These are phyloP conservation scores for Aegilops sharonensis DNA, from an alignment of 176 grass and related monocot genomes.

Conservation along the genomic window DNA sequence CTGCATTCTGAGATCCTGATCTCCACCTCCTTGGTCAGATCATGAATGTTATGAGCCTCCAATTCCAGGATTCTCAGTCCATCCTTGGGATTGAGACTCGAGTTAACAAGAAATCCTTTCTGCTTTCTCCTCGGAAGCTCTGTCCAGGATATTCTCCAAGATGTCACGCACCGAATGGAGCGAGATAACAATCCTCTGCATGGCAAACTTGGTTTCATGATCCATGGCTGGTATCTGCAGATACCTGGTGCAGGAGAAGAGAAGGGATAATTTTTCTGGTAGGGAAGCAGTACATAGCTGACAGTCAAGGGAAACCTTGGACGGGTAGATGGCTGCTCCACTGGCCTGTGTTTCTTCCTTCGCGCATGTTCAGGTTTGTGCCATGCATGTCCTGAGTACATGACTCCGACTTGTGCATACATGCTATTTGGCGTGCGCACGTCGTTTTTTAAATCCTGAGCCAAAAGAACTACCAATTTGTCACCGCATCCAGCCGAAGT, in stretches of 20 bases:
- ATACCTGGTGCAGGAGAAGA: background rate
- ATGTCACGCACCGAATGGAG: background rate
- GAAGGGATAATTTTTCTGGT: background rate
- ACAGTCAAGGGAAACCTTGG: slow-evolving; percentile 16
- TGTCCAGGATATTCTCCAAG: slow-evolving; percentile 13
- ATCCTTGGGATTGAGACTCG: background rate
- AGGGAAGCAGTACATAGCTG: background rate
- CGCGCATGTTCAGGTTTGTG: background rate
- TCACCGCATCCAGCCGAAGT: no score
- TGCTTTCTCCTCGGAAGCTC: background rate
- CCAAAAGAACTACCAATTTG: no score
- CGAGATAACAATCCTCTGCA: slow-evolving; percentile 1
- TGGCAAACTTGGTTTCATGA: background rate
- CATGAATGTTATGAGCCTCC: slow-evolving; percentile 28
- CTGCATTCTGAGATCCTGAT: slow-evolving; percentile 32
- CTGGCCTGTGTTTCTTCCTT: background rate
- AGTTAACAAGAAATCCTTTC: background rate
- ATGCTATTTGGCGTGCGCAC: no score
- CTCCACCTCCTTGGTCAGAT: slow-evolving; percentile 39
- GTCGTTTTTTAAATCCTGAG: no score
- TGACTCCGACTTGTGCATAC: background rate
- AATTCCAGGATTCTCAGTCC: background rate
- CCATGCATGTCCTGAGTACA: background rate
- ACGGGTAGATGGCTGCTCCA: slow-evolving; percentile 2
- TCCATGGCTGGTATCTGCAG: slow-evolving; percentile 17